Percentiles rank a stretch among this genome's conserved stretches.
Conservation (phyloP, 371 early-diverging fungal species). For the Haplosporangium sp. region DNA sequence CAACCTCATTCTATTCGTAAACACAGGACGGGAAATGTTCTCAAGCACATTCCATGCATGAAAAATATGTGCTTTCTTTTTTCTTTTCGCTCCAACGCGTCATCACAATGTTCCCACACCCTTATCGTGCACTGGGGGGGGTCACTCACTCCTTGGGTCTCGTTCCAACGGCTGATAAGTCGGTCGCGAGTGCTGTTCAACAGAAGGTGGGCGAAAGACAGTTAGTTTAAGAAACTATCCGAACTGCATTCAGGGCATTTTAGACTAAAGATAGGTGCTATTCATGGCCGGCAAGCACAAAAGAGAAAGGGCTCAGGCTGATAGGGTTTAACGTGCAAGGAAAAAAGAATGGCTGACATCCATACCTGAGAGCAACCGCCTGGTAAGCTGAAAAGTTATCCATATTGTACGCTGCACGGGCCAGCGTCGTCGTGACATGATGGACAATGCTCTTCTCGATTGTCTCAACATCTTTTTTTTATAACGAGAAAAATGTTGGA, state of each 20-base stretch:
- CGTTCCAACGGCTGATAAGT: slow-evolving; percentile 89
- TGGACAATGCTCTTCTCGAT: slow-evolving; percentile 82
- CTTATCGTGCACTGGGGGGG: background rate
- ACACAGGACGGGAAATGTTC: background rate
- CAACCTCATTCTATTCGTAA: background rate
- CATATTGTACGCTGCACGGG: slow-evolving; percentile 83
- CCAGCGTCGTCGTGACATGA: slow-evolving; percentile 84
- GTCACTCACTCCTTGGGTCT: slow-evolving; percentile 74
- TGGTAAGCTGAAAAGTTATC: slow-evolving; percentile 89
- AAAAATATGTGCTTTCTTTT: background rate
- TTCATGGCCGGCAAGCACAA: background rate
- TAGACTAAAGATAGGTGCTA: background rate
- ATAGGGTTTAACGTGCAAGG: background rate
- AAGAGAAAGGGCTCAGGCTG: background rate
- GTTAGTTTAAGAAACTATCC: background rate
- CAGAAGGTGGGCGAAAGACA: background rate
- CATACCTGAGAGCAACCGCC: slow-evolving; percentile 80
- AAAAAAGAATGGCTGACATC: background rate
- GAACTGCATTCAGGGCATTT: background rate
- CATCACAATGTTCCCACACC: background rate
- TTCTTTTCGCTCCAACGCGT: background rate
- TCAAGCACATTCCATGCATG: background rate
- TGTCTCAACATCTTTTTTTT: slow-evolving; percentile 61
- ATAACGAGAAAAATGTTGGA: background rate
- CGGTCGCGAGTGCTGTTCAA: slow-evolving; percentile 81